Evolutionary conservation across 1,284 basidiomycete species (phyloP), one percentile per base, ranked within the genome.

Genomic region (Boletus smithii): DNA sequence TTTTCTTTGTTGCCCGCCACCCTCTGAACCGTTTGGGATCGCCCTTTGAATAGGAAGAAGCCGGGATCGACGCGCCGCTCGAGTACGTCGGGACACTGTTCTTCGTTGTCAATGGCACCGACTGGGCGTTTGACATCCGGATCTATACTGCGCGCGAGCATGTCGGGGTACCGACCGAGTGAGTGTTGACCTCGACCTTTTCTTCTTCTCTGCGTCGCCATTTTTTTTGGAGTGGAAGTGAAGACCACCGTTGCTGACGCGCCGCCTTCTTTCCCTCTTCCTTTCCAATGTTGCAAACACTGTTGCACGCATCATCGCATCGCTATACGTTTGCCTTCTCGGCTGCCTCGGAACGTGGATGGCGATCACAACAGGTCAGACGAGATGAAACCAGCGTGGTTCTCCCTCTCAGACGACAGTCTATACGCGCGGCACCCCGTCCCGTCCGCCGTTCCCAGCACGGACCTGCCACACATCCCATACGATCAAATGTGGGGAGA

Each of bases 101-200:
- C 46, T 89, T 88, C 61, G 64, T 79, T 22, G 70, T 63, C 27
- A 69, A 75, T 35, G 75, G 69, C 3, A 61, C 68, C 5, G 75
- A 80, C 36, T 74, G 71, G 61, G 81, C 82, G 1, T 83, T 83
- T 54, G 74, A 86, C 44, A 83, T 88, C 48, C 79, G 84, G 38
- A 70, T 88, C 3, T 89, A 80, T 57, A 70, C 74, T 4, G 82
- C 83, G 0, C 71, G 77, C 1, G 60, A 69, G 27, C 82, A 78
- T 48, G 66, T 62, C 7, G 83, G 85, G 1, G 63, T 58, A 1
- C 69, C 83, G 13, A 74, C 69, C 11, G 87, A 89, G 86, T 87
- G 63, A 53, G 77, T 56, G 17, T 17, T 10, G 29, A 14, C 6
- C 29, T 29, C 29, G 29, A 24, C 10, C 13, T 5, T 11, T 9